Percentiles rank a stretch among this genome's conserved stretches.
Evolutionary conservation across 2,329 filamentous ascomycete genomes (phyloP).

Genomic region (Arthrobotrys pseudoclavata): DNA sequence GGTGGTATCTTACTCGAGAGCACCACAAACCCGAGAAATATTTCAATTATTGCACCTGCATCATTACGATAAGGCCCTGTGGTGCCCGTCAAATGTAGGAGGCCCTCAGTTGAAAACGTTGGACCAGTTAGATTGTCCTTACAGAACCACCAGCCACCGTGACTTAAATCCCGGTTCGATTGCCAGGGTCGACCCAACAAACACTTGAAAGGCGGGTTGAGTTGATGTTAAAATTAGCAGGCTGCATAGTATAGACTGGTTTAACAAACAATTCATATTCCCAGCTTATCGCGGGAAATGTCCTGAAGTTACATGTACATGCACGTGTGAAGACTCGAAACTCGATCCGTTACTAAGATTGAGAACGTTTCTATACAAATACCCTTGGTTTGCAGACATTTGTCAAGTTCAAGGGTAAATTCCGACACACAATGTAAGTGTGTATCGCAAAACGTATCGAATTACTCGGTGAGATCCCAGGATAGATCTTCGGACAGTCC

Average conservation of each 20-base stretch:
- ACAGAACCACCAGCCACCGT: neutral
- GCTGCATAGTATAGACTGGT: slow-evolving; percentile 49
- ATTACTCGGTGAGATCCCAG: slow-evolving; percentile 9
- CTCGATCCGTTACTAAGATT: neutral
- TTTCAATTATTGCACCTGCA: neutral
- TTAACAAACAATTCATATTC: slow-evolving; percentile 19
- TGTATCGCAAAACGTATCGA: neutral
- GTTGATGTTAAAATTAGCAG: slow-evolving; percentile 57
- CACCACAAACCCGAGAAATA: neutral
- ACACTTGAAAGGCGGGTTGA: slow-evolving; percentile 34
- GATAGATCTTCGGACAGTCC: neutral
- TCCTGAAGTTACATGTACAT: neutral
- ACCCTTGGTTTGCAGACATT: neutral
- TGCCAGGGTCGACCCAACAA: slow-evolving; percentile 38
- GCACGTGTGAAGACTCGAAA: neutral
- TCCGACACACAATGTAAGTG: neutral
- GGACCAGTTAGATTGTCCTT: slow-evolving; percentile 1
- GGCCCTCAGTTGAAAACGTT: neutral
- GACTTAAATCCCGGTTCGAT: slow-evolving; percentile 6
- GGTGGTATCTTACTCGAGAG: neutral
- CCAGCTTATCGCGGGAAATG: slow-evolving; percentile 41
- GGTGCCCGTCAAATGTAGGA: slow-evolving; percentile 25
- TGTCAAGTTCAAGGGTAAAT: slow-evolving; percentile 8
- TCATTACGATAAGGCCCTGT: slow-evolving; percentile 9
- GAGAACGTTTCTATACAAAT: neutral